Evolutionary conservation across 345 rosid species (phyloP).

Genomic region (Eutrema heterophyllum): DNA sequence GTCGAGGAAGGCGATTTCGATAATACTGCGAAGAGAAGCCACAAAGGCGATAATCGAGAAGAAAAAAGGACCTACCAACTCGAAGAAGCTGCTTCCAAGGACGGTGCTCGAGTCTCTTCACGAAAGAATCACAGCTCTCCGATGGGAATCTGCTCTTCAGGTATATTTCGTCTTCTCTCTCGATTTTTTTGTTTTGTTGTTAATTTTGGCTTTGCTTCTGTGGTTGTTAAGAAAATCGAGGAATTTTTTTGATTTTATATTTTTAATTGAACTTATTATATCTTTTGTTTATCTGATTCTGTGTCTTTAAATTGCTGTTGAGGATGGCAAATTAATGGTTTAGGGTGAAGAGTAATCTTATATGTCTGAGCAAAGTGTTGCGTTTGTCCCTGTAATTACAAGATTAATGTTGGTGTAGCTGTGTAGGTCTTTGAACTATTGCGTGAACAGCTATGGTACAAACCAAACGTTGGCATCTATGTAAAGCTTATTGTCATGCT

Average conservation of each 20-base stretch:
- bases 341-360: too few species aligned
- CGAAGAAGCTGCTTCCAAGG: constrained; percentile 69
- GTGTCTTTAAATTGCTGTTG: neutral
- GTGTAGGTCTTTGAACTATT: constrained; percentile 73
- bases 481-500: constrained; percentile 85
- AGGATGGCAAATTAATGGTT: neutral
- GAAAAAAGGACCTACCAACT: constrained; percentile 58
- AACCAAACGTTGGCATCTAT: constrained; percentile 58
- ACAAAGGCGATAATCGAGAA: constrained; percentile 74
- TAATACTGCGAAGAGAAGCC: constrained; percentile 74
- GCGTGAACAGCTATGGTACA: constrained; percentile 84
- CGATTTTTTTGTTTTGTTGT: neutral
- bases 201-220: neutral
- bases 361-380: neutral
- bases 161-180: constrained; percentile 18
- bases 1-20: constrained; percentile 77
- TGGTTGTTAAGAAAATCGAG: neutral
- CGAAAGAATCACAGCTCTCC: constrained; percentile 75
- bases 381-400: neutral
- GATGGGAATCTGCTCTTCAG: constrained; percentile 94
- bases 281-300: neutral
- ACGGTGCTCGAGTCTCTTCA: constrained; percentile 88
- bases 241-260: too few species aligned
- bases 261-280: neutral
- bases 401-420: neutral